A percentile compares a stretch with the other conserved stretches of the same genome.
Evolutionary conservation across 2,329 filamentous ascomycete genomes (phyloP).

Genomic region (Orbilia brochopaga): DNA sequence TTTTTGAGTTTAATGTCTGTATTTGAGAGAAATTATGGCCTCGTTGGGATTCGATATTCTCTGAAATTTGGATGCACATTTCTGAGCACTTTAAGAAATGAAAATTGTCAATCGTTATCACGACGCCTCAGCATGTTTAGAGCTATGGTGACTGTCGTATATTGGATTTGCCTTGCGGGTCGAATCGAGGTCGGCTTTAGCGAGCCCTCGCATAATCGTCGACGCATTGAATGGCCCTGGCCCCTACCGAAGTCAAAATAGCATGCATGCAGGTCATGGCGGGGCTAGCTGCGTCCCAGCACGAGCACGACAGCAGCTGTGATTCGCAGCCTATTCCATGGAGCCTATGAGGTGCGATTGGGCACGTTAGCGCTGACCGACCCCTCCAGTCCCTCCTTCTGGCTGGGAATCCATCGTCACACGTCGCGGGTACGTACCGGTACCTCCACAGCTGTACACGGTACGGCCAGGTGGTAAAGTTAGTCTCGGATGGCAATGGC

Average conservation of each 20-base stretch:
- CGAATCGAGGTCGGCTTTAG: background rate
- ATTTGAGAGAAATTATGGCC: too few species aligned
- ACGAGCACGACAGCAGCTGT: background rate
- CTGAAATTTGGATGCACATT: background rate
- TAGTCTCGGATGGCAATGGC: background rate
- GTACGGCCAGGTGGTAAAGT: too few species aligned
- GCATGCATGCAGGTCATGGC: constrained; percentile 42
- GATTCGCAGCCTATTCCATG: background rate
- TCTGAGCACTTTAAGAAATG: background rate
- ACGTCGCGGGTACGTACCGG: background rate
- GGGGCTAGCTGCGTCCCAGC: constrained; percentile 32
- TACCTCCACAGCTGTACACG: background rate
- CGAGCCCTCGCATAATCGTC: background rate
- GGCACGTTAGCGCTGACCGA: constrained; percentile 3
- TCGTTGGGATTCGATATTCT: too few species aligned
- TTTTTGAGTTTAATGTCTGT: too few species aligned
- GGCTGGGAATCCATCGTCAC: background rate
- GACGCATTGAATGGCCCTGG: constrained; percentile 24
- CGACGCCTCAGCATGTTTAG: too few species aligned
- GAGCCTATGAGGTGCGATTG: background rate
- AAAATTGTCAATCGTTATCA: too few species aligned
- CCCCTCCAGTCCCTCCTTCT: background rate
- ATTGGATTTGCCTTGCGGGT: too few species aligned
- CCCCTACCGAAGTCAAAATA: constrained; percentile 34
- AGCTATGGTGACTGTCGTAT: too few species aligned